phyloP scores from a whole-genome alignment of 2,329 filamentous ascomycete species.

The Conoideocrella luteorostrata region DNA sequence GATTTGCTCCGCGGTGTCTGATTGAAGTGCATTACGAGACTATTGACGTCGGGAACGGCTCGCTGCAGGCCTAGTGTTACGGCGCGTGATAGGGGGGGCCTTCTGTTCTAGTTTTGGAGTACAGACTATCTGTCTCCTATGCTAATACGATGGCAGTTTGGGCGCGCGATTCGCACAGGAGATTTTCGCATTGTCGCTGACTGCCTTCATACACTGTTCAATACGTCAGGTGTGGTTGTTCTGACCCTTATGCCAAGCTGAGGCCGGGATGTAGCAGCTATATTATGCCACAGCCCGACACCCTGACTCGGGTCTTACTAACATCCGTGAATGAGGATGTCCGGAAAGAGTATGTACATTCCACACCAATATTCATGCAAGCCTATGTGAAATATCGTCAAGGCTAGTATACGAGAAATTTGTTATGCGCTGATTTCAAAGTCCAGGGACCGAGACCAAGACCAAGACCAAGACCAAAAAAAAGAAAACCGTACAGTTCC shows the following conservation, averaged over 20 bases:
- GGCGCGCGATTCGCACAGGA: not conserved
- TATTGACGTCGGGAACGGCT: conserved; percentile 29
- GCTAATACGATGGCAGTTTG: not conserved
- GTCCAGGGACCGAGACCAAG: no score
- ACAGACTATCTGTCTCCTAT: not conserved
- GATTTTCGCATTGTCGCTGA: no score
- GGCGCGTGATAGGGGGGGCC: not conserved
- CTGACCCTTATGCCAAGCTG: not conserved
- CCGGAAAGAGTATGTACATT: not conserved
- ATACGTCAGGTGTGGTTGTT: not conserved
- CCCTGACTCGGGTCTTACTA: not conserved
- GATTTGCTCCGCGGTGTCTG: not conserved
- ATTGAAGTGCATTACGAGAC: conserved; percentile 25
- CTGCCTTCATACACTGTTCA: no score
- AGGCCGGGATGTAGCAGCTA: not conserved
- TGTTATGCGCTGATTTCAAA: not conserved
- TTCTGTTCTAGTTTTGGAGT: not conserved
- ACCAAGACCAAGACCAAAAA: no score
- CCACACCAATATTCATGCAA: not conserved
- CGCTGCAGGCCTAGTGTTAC: conserved; percentile 23
- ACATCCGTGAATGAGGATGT: not conserved
- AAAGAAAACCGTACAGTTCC: no score
- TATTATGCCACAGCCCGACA: not conserved
- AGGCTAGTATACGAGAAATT: not conserved
- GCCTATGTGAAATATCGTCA: not conserved